phyloP scores from a whole-genome alignment of 83 land plant species.

The Thuja plicata region DNA sequence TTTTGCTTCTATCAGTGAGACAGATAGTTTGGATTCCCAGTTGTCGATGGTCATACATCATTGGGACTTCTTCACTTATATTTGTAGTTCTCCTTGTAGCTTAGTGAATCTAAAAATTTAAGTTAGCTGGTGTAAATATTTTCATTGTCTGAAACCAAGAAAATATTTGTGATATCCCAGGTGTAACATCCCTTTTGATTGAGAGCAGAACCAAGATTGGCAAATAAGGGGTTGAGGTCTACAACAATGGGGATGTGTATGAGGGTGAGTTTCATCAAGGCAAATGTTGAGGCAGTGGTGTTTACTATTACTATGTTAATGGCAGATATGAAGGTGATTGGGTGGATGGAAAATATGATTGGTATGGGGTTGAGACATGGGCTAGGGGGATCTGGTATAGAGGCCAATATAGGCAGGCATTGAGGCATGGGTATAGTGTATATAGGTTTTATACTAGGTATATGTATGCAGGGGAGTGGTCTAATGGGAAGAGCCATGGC shows the following conservation, averaged over 20 bases:
- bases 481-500: constrained; percentile 90
- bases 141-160: too few relatives aligned
- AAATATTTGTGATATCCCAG: too few relatives aligned
- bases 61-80: too few relatives aligned
- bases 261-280: constrained; percentile 90
- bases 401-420: constrained; percentile 85
- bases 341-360: constrained; percentile 92
- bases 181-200: too few relatives aligned
- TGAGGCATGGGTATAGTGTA: constrained; percentile 81
- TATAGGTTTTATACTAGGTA: constrained; percentile 87
- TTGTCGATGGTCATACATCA: too few relatives aligned
- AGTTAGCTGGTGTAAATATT: too few relatives aligned
- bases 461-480: constrained; percentile 93
- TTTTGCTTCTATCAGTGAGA: too few relatives aligned
- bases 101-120: too few relatives aligned
- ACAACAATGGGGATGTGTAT: constrained; percentile 80
- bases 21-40: too few relatives aligned
- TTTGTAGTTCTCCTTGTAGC: too few relatives aligned
- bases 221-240: constrained; percentile 61
- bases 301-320: constrained; percentile 80
- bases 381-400: constrained; percentile 85
- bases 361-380: constrained; percentile 93
- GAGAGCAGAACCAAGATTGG: constrained; percentile 31
- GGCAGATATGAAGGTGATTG: constrained; percentile 94
- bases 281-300: constrained; percentile 80